Conservation (phyloP, 1,284 basidiomycete genomes). For the Trichosporon asahii region DNA sequence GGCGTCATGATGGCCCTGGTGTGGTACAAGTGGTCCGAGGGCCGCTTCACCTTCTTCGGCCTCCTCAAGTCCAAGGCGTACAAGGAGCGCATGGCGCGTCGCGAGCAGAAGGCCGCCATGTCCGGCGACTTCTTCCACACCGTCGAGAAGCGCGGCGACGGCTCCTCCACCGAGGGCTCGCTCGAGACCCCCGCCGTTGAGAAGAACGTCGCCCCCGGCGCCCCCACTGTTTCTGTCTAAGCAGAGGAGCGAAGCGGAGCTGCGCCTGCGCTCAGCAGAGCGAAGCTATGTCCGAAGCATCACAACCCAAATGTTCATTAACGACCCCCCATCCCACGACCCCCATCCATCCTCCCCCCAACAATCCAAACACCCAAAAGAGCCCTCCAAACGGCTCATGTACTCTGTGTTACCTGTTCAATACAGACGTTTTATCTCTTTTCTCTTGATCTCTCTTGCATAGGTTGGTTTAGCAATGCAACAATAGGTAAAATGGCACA, state of each 20-base stretch:
- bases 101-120: slow-evolving; percentile 11
- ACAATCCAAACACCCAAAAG: background rate
- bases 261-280: too few species aligned
- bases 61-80: background rate
- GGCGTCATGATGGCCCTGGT: slow-evolving; percentile 63
- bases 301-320: background rate
- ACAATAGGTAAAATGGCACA: background rate
- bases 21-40: slow-evolving; percentile 65
- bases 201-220: background rate
- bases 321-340: background rate
- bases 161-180: background rate
- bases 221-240: background rate
- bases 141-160: slow-evolving; percentile 7
- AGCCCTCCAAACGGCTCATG: background rate
- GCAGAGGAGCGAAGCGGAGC: background rate
- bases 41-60: slow-evolving; percentile 51
- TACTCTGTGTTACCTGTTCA: slow-evolving; percentile 5
- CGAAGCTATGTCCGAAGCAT: background rate
- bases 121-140: background rate
- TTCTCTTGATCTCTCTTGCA: background rate
- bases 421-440: background rate
- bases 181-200: background rate
- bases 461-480: background rate
- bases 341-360: background rate
- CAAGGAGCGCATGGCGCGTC: slow-evolving; percentile 13